A percentile compares a stretch with the other conserved stretches of the same genome.
phyloP scores from a whole-genome alignment of 768 basidiomycete genomes.

The Boletales sp. region DNA sequence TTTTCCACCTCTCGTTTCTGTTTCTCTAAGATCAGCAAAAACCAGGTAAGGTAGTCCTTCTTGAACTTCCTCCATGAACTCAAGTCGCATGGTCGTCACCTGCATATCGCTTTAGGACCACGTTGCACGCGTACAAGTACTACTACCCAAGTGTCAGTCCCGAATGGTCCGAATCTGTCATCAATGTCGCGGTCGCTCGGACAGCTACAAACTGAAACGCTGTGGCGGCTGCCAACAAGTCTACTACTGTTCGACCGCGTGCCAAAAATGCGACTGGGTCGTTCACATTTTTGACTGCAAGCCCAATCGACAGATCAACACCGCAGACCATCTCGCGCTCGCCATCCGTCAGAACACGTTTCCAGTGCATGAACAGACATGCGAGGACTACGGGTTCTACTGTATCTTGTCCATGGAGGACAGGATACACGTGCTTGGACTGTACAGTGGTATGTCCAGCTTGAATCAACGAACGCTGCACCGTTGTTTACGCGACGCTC shows the following conservation, averaged over 20 bases:
- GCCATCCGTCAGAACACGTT: conserved; percentile 21
- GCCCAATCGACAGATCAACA: background rate
- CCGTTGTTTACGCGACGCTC: background rate
- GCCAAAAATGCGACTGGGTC: background rate
- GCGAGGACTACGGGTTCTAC: conserved; percentile 35
- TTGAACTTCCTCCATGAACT: too few relatives aligned
- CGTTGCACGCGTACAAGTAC: too few relatives aligned
- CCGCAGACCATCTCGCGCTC: conserved; percentile 24
- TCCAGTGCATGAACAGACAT: conserved; percentile 32
- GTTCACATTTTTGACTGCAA: too few relatives aligned
- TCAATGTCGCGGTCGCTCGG: background rate
- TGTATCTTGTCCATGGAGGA: conserved; percentile 14
- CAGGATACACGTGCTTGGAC: conserved; percentile 24
- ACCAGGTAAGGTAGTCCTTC: too few relatives aligned
- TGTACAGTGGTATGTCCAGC: conserved; percentile 17
- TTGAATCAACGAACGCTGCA: background rate
- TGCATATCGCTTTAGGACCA: too few relatives aligned
- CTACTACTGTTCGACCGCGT: background rate
- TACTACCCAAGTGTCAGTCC: too few relatives aligned
- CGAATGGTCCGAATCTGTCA: background rate
- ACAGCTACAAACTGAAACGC: background rate
- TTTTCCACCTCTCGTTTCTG: too few relatives aligned
- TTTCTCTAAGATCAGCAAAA: too few relatives aligned
- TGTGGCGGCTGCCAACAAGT: background rate
- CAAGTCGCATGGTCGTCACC: too few relatives aligned